Percentiles rank a stretch among this genome's conserved stretches.
Conservation (phyloP, 441 rosid species). For the Erodium moschatum region DNA sequence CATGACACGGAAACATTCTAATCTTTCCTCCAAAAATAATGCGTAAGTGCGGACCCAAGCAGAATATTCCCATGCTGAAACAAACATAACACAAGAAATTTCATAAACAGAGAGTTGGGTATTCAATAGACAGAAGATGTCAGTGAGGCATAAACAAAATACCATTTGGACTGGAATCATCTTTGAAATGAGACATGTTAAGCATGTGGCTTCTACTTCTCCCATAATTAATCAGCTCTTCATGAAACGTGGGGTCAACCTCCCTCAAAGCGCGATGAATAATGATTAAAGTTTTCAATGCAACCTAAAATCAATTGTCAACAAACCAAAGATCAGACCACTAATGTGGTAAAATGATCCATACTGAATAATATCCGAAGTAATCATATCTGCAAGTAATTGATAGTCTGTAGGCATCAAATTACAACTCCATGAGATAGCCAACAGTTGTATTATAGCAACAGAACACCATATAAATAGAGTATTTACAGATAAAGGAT, state of each 20-base stretch:
- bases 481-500: background rate
- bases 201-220: constrained; percentile 86
- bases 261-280: constrained; percentile 95
- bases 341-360: background rate
- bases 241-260: constrained; percentile 93
- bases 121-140: constrained; percentile 12
- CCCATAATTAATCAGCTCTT: constrained; percentile 85
- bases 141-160: constrained; percentile 13
- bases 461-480: background rate
- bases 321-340: constrained; percentile 11
- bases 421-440: background rate
- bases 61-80: constrained; percentile 84
- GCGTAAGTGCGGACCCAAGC: constrained; percentile 89
- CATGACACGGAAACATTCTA: constrained; percentile 82
- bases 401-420: background rate
- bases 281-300: constrained; percentile 76
- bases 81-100: constrained; percentile 23
- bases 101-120: constrained; percentile 19
- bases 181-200: constrained; percentile 90
- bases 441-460: background rate
- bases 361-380: background rate
- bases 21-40: constrained; percentile 78
- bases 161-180: constrained; percentile 93
- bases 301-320: constrained; percentile 49
- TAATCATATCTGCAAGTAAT: background rate